Evolutionary conservation across 2,329 filamentous ascomycete species (phyloP).

Genomic region (Camillea tinctor): DNA sequence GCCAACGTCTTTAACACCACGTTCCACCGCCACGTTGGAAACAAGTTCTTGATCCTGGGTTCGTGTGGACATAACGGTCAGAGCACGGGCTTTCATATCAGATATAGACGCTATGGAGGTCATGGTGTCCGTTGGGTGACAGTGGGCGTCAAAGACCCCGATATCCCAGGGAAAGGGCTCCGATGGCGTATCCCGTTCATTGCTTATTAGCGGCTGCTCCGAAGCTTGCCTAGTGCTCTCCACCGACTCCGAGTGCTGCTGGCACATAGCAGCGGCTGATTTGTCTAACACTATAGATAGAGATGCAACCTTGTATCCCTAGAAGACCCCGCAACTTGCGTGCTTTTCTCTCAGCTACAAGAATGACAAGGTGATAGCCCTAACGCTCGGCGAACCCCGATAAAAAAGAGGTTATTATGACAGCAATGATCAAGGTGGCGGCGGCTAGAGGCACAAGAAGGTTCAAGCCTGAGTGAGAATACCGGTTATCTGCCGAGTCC

Average conservation of each 20-base stretch:
- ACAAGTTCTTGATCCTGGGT: constrained; percentile 75
- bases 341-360: not conserved
- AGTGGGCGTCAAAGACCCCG: constrained; percentile 76
- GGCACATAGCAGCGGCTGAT: constrained; percentile 23
- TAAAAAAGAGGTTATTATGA: not conserved
- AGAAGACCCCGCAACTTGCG: not conserved
- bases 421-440: not conserved
- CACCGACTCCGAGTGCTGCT: constrained; percentile 19
- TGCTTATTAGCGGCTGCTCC: constrained; percentile 5
- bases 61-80: constrained; percentile 78
- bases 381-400: not conserved
- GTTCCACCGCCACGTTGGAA: constrained; percentile 53
- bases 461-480: not conserved
- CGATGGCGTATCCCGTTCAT: constrained; percentile 1
- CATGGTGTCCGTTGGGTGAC: constrained; percentile 81
- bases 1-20: constrained; percentile 44
- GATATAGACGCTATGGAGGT: constrained; percentile 56
- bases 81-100: constrained; percentile 61
- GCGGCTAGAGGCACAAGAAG: not conserved
- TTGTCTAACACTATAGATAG: not conserved
- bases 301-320: not conserved
- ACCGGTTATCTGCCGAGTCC: not conserved
- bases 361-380: not conserved
- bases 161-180: constrained; percentile 65
- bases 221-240: constrained; percentile 8